Percentiles rank a stretch among this genome's conserved stretches.
These are phyloP conservation scores for Solanum etuberosum DNA, from an alignment of 257 asterid species.

Conservation along the genomic window DNA sequence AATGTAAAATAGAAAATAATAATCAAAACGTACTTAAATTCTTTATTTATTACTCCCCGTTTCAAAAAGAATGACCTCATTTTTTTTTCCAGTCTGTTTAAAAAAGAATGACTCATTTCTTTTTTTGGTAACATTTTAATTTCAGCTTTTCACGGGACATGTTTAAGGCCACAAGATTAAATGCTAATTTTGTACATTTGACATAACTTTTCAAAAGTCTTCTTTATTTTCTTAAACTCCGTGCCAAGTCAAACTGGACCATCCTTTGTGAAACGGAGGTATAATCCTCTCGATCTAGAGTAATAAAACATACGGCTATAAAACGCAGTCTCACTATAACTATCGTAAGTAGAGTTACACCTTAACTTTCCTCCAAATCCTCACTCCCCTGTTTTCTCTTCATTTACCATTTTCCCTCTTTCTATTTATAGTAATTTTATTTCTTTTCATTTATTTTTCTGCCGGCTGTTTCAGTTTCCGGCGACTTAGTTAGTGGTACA, in stretches of 20 bases:
- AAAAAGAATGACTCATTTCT: too few species aligned
- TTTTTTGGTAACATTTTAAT: too few species aligned
- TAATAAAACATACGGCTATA: not conserved
- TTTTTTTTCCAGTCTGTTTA: too few species aligned
- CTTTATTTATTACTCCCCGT: not conserved
- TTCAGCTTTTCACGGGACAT: too few species aligned
- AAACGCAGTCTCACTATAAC: not conserved
- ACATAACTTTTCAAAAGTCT: too few species aligned
- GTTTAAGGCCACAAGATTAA: too few species aligned
- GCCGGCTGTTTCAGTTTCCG: not conserved
- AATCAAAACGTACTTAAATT: not conserved
- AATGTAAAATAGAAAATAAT: not conserved
- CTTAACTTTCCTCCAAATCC: not conserved
- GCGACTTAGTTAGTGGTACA: not conserved
- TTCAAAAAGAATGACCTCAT: too few species aligned
- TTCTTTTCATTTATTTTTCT: not conserved
- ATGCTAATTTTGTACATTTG: too few species aligned
- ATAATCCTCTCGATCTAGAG: not conserved
- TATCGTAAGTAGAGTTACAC: not conserved
- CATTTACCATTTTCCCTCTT: not conserved
- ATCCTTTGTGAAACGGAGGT: too few species aligned
- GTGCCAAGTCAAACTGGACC: too few species aligned
- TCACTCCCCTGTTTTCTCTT: not conserved
- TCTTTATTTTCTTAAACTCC: too few species aligned
- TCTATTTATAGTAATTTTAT: not conserved